Evolutionary conservation across 495 filamentous ascomycete genomes (phyloP).

Genomic region (Penicillium pulvis): DNA sequence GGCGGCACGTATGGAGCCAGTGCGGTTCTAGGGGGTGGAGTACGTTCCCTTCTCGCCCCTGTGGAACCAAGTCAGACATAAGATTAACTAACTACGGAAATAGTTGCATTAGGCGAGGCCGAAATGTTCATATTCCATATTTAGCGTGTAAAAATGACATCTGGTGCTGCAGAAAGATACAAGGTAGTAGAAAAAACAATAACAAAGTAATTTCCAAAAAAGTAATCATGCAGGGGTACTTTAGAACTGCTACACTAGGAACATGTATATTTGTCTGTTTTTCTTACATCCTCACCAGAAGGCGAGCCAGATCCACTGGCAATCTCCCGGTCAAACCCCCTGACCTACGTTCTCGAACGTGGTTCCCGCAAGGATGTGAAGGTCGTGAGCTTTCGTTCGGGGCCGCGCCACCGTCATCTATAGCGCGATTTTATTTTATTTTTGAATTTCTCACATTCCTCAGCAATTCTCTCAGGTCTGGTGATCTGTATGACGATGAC

Average conservation of each 20-base stretch:
- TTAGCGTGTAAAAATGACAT: not conserved
- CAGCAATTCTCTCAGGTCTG: conserved; percentile 4
- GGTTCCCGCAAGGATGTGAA: conserved; percentile 25
- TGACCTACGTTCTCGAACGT: conserved; percentile 25
- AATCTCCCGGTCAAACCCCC: conserved; percentile 19
- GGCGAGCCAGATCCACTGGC: conserved; percentile 9
- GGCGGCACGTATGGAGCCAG: conserved; percentile 19
- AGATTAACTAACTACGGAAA: not conserved
- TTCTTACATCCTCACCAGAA: not conserved
- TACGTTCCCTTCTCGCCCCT: conserved; percentile 15
- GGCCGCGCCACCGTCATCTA: conserved; percentile 7
- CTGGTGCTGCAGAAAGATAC: not conserved
- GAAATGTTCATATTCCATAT: not conserved
- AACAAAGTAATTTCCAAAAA: not conserved
- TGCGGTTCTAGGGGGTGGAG: conserved; percentile 20
- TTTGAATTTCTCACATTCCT: conserved; percentile 11
- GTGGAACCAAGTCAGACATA: conserved; percentile 29
- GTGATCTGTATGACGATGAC: conserved; percentile 12
- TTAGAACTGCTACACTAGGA: too few species aligned
- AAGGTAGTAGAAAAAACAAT: not conserved
- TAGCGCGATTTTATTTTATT: conserved; percentile 14
- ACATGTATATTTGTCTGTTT: not conserved
- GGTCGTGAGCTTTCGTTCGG: conserved; percentile 12
- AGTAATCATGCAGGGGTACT: not conserved
- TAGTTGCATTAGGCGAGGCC: not conserved